Base-by-base conservation (phyloP, 208 protist species). In the Hexamita inflata region DNA sequence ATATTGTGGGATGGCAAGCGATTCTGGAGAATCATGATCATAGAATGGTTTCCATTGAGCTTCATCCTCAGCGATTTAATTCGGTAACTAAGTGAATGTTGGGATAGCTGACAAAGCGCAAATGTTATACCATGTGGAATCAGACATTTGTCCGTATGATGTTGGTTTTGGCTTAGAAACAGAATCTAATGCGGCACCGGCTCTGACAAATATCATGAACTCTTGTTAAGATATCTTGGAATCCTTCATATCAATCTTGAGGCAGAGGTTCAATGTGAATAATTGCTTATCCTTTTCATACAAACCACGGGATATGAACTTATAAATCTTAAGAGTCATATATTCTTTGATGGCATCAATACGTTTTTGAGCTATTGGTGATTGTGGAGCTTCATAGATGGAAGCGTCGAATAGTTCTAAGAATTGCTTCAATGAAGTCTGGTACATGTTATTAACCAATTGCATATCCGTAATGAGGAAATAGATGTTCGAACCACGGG, bases 381-480 rank as follows among this genome's bases (percentile, higher is more conserved):
- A 87, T 66, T 89, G 85, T 79, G 92, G 61, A 15, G 84, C 58
- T 28, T 79, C 45, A 41, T 90, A 77, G 78, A 98, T 94, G 1
- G 90, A 88, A 58, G 83, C 78, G 80, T 96, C 89, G 81, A 97
- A 97, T 70, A 95, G 87, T 59, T 83, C 83, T 75, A 97, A 88
- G 87, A 97, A 98, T 84, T 96, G 92, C 29, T 86, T 80, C 57
- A 98, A 89, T 42, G 93, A 96, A 38, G 91, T 95, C 82, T 97
- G 91, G 84, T 98, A 98, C 94, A 98, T 98, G 80, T 89, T 77
- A 82, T 88, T 94, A 30, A 98, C 92, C 26, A 92, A 75, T 1
- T 88, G 88, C 90, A 96, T 95, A 78, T 98, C 93, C 59, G 93
- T 90, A 19, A 97, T 90, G n/a, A 97, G 80, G 87, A 98, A 98